Evolutionary conservation across 768 basidiomycete species (phyloP).

Genomic region (Agaricus blazei): DNA sequence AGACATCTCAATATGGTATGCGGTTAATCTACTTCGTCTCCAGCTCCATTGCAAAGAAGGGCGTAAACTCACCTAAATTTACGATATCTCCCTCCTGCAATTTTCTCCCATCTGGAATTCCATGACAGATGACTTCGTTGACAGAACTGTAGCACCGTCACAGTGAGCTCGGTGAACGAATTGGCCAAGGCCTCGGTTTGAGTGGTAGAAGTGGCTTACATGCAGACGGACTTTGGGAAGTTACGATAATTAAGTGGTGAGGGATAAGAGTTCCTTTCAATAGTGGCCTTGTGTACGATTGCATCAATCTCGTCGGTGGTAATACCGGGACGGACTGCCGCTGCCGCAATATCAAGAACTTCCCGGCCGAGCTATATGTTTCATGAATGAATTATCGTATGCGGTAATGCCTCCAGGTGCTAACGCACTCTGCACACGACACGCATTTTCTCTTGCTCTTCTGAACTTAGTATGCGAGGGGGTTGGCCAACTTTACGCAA

Average conservation of each 20-base stretch:
- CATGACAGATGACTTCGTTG: slow-evolving; percentile 97
- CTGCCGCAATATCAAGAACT: slow-evolving; percentile 89
- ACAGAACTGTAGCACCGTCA: slow-evolving; percentile 51
- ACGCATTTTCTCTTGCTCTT: slow-evolving; percentile 89
- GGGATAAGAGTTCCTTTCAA: slow-evolving; percentile 90
- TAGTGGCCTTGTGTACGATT: slow-evolving; percentile 87
- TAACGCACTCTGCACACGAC: slow-evolving; percentile 73
- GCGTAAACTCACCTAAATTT: slow-evolving; percentile 66
- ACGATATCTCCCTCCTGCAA: slow-evolving; percentile 92
- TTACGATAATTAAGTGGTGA: slow-evolving; percentile 88
- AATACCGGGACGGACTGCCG: slow-evolving; percentile 82
- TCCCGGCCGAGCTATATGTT: slow-evolving; percentile 71
- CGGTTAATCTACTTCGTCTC: not conserved
- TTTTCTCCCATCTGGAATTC: slow-evolving; percentile 85
- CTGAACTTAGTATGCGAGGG: slow-evolving; percentile 56
- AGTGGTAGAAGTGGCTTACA: slow-evolving; percentile 45
- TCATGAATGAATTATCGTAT: not conserved
- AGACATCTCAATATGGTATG: slow-evolving; percentile 50
- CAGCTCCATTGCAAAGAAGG: not conserved
- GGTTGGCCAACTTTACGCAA: slow-evolving; percentile 51
- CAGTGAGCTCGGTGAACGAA: not conserved
- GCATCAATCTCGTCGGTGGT: slow-evolving; percentile 95
- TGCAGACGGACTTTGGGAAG: slow-evolving; percentile 97
- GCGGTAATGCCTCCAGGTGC: not conserved
- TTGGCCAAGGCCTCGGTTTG: not conserved